Base-by-base conservation (phyloP, 1,139 yeast species). In the Pichia sp. region DNA sequence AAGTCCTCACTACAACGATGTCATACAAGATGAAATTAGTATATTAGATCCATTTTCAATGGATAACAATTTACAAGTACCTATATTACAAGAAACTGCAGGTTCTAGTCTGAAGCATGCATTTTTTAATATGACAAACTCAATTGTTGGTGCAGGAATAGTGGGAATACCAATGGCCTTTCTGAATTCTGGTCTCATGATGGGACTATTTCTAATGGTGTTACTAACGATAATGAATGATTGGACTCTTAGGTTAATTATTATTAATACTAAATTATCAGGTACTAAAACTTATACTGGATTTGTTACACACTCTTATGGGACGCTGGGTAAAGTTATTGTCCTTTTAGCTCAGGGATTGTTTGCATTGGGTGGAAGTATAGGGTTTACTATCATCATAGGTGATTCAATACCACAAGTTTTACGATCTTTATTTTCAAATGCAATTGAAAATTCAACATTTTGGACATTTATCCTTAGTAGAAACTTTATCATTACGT, bases 401-500 rank as follows among this genome's bases (percentile, higher is more conserved):
- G 97, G 97, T 23, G 97, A 90, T 59, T 87, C 97, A 0, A 81
- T 90, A 35, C 97, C 97, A 0, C 96, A 87, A 61, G 96, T 90
- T 5, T 62, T 90, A 36, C 70, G 78, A 48, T 79, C 90, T 3
- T 64, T 89, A 33, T 73, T 87, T 48, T 86, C 87, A 0, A 56
- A 65, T 5, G 63, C 71, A 8, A 62, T 82, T 36, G 55, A 57
- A 53, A 64, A 25, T 56, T 73, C 32, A 60, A 71, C 3, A 59
- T 74, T 39, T 52, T 59, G 69, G 25, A 67, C 73, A 2, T 73
- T 84, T 67, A 51, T 87, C 8, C 73, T 87, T 42, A 67, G 73
- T 42, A 68, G 97, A 51, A 82, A 84, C 56, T 67, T 77, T 16
- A 74, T 89, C 31, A 89, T 90, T 38, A 64, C 80, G 0, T 43